Evolutionary conservation across 345 rosid genomes (phyloP), one percentile per base, ranked within the genome.

Genomic region (Pugionium dolabratum): DNA sequence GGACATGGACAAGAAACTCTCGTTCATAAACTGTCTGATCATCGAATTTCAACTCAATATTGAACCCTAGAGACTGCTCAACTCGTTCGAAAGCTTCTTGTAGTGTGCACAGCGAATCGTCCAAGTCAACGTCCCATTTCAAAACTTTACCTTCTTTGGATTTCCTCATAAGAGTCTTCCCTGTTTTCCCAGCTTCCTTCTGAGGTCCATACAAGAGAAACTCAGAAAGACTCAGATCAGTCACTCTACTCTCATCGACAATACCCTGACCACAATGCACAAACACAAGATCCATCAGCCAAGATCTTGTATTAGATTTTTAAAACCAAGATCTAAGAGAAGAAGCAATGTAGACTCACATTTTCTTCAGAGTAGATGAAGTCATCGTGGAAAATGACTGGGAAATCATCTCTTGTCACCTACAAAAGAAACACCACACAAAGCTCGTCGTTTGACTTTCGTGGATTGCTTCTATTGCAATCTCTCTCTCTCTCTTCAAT

Each of bases 361-460:
- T 94, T 80, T 7, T 88, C 96, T 77, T 84, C 76, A 25, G 89
- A 82, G 74, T 86, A 75, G 81, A 94, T 84, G 45, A 84, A 74
- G 48, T 90, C 71, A 75, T 94, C 99, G 40, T 94, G 99, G 82
- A 90, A 94, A 78, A 94, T 94, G 71, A 94, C 82, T 0, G 99
- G 99, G 65, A 77, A 84, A 67, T 77, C 88, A 79, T 94, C 99
- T 60, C 78, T 87, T 33, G 99, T 94, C 74, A 94, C 99, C 99
- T 94, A 62, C 82, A 89, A 80, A 80, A 57, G 82, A 75, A 80
- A 77, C 36, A 79, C 73, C 70, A 78, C 69, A 78, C 28, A 71
- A 71, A 62, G 63, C 75, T 71, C 60, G 62, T 70, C 56, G 52
- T 2, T 59, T 57, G 41, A 54, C 56, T 70, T 59, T 45, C 74